phyloP scores from a whole-genome alignment of 495 filamentous ascomycete species.

The Talaromyces stipitatus region DNA sequence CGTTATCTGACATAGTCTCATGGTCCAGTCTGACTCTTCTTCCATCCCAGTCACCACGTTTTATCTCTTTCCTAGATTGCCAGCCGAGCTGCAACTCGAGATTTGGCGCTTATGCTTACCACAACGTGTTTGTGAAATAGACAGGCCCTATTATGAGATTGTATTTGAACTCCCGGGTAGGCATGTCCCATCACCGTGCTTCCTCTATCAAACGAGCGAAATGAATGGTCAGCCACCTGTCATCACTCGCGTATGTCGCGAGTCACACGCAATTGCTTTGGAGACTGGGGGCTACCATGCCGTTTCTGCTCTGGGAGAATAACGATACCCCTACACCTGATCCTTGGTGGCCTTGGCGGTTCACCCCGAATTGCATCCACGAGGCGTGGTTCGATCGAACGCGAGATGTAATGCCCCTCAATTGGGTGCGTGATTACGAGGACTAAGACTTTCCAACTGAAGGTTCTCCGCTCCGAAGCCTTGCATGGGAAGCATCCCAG shows the following conservation, averaged over 20 bases:
- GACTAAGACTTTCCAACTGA: neutral
- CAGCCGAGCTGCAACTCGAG: neutral
- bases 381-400: conserved; percentile 3
- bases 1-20: too few relatives aligned
- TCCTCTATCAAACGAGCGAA: neutral
- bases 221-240: neutral
- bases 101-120: conserved; percentile 5
- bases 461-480: neutral
- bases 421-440: neutral
- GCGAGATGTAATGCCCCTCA: neutral
- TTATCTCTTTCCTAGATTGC: neutral
- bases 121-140: conserved; percentile 2
- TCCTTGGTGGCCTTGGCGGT: neutral
- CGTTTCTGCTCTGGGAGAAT: neutral
- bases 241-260: conserved; percentile 3
- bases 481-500: neutral
- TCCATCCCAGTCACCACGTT: neutral
- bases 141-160: neutral
- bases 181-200: neutral
- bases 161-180: neutral
- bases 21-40: too few relatives aligned
- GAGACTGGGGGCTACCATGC: neutral
- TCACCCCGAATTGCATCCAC: neutral
- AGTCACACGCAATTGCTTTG: conserved; percentile 1
- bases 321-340: neutral